Conservation (phyloP, 2,329 filamentous ascomycete genomes). For the Aspergillus alliaceus region DNA sequence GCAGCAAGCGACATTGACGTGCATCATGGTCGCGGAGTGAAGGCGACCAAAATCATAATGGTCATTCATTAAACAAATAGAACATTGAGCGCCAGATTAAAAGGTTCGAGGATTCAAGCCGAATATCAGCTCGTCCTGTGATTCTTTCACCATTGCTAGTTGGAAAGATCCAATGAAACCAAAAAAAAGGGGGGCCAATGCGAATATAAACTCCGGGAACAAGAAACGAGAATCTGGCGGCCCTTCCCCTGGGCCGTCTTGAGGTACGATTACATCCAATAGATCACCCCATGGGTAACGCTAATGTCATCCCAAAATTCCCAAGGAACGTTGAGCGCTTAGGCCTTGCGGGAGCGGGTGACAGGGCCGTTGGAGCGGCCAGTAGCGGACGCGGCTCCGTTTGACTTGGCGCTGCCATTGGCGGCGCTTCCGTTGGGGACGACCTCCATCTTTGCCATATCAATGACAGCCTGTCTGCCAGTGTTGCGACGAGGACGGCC, state of each 20-base stretch:
- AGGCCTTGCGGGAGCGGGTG: conserved; percentile 50
- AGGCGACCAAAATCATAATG: conserved; percentile 27
- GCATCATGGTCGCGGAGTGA: conserved; percentile 23
- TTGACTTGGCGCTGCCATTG: conserved; percentile 31
- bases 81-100: conserved; percentile 8
- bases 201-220: neutral
- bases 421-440: conserved; percentile 36
- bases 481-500: conserved; percentile 54
- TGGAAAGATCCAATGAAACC: neutral
- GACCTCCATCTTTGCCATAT: conserved; percentile 74
- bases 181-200: neutral
- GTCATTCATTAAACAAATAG: conserved; percentile 30
- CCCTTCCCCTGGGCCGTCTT: neutral
- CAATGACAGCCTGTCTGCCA: conserved; percentile 81
- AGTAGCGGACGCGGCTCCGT: conserved; percentile 35
- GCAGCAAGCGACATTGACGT: conserved; percentile 19
- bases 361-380: conserved; percentile 45
- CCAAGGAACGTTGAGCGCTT: conserved; percentile 17
- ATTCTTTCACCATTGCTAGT: neutral
- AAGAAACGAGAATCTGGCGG: neutral
- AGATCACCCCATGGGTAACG: neutral
- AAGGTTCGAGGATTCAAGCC: neutral
- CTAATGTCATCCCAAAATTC: neutral
- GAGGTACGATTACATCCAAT: neutral
- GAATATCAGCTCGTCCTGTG: conserved; percentile 3